Percentiles rank a stretch among this genome's conserved stretches.
These are phyloP conservation scores for Halophytophthora batemanensis DNA, from an alignment of 352 stramenopile genomes.

Conservation along the genomic window DNA sequence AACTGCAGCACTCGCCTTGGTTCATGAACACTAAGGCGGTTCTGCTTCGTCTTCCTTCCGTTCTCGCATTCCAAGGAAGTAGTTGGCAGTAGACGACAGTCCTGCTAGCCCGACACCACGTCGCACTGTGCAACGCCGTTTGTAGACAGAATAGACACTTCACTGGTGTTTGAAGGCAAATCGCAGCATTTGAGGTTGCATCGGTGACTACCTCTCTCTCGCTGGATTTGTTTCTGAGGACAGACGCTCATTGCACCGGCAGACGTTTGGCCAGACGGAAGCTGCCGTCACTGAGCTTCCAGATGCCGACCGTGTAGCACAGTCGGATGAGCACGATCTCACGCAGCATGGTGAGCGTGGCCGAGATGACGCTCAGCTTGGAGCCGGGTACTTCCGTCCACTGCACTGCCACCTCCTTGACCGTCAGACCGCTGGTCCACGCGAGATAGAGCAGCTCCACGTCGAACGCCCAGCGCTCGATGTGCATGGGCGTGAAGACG, in stretches of 20 bases:
- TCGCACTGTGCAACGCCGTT: too few species aligned
- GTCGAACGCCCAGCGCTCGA: constrained; percentile 94
- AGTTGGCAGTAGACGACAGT: too few species aligned
- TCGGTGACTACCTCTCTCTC: too few species aligned
- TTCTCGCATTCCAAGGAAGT: too few species aligned
- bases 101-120: too few species aligned
- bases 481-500: constrained; percentile 91
- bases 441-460: constrained; percentile 92
- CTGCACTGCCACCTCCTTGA: constrained; percentile 90
- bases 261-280: constrained; percentile 49
- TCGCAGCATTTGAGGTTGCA: too few species aligned
- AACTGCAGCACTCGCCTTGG: too few species aligned
- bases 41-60: too few species aligned
- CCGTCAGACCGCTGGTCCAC: constrained; percentile 41
- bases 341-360: constrained; percentile 89
- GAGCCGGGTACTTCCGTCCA: constrained; percentile 91
- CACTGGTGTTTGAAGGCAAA: too few species aligned
- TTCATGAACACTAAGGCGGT: too few species aligned
- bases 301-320: constrained; percentile 90
- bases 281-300: constrained; percentile 67
- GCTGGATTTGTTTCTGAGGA: too few species aligned
- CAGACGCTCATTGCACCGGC: constrained; percentile 19
- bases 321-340: constrained; percentile 90
- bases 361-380: constrained; percentile 87
- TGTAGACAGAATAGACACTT: too few species aligned